Base-by-base conservation (phyloP, 192 early-diverging fungal species). In the Piromyces sp. region DNA sequence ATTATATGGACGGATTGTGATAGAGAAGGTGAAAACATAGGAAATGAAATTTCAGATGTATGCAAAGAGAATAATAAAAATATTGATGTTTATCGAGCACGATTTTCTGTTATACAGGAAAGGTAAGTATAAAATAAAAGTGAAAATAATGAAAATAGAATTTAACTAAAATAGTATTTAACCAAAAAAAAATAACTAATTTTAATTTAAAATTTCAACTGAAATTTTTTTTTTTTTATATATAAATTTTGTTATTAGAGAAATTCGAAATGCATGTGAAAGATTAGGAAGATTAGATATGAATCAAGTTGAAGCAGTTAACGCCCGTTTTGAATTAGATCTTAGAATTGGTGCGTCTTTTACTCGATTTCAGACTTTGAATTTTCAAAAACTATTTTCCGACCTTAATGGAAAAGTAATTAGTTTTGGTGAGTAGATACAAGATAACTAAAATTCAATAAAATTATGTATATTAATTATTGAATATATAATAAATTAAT, bases 1-100 rank as follows among this genome's bases (percentile, higher is more conserved):
- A 91, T 96, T 78, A 99, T 99, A 79, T 99, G 97, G 97, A 99
- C 97, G 9, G 97, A 99, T 89, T 98, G 97, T 83, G 96, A 99
- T 89, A 91, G 94, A 36, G 96, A 98, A 86, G 97, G 97, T 30
- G 97, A 99, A 82, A 91, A 91, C 38, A 99, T 99, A 82, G 97
- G 97, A 19, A 84, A 86, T 16, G 97, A 99, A 81, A 89, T 96
- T 26, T 91, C 87, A 0, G 85, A 87, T 12, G 86, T 97, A 0
- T 95, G 95, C 80, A 83, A 84, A 12, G 40, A 81, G 16, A 88
- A 85, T 0, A 96, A 97, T 81, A 85, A 86, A 29, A 81, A 89
- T 12, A 88, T 99, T 14, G 33, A 82, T 15, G 93, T 99, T 11
- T 89, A 87, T 85, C 87, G 97, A 42, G 97, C 97, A 13, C 88